Evolutionary conservation across 208 protist species (phyloP).

Genomic region (Leishmania martiniquensis): DNA sequence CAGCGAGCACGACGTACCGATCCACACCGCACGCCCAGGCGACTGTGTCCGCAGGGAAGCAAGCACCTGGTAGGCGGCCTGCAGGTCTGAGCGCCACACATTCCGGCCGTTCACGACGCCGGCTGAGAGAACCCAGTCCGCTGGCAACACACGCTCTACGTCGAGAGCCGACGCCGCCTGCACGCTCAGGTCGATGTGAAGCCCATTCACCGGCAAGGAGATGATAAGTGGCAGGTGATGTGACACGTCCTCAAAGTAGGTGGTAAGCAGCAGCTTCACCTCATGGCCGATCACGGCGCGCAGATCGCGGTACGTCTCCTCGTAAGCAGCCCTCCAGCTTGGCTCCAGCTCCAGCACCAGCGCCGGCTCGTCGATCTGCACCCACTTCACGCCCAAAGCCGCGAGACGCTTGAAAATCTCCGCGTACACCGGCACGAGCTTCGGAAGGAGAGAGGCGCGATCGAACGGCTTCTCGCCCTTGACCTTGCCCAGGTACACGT

Average conservation of each 20-base stretch:
- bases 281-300: constrained; percentile 11
- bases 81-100: constrained; percentile 76
- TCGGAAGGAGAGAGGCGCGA: constrained; percentile 41
- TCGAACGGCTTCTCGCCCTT: constrained; percentile 52
- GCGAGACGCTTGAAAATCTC: constrained; percentile 62
- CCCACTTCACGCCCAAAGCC: constrained; percentile 53
- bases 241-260: constrained; percentile 84
- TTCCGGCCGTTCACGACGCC: constrained; percentile 91
- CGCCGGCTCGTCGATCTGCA: constrained; percentile 90
- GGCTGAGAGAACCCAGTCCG: constrained; percentile 62
- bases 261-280: constrained; percentile 68
- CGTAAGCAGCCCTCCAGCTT: constrained; percentile 33
- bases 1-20: constrained; percentile 82
- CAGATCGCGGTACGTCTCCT: constrained; percentile 39
- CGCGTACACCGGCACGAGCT: constrained; percentile 68
- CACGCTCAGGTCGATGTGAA: constrained; percentile 77
- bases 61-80: constrained; percentile 23
- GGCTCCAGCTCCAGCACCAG: constrained; percentile 72
- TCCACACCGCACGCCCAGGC: constrained; percentile 45
- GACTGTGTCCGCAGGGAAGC: constrained; percentile 28
- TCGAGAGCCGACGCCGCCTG: constrained; percentile 32
- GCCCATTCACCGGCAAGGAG: constrained; percentile 58
- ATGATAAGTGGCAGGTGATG: constrained; percentile 51
- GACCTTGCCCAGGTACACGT: constrained; percentile 77
- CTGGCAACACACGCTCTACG: constrained; percentile 46